Percentiles rank a stretch among this genome's conserved stretches.
Evolutionary conservation across 495 filamentous ascomycete genomes (phyloP).

Genomic region (Lophiotrema nucula): DNA sequence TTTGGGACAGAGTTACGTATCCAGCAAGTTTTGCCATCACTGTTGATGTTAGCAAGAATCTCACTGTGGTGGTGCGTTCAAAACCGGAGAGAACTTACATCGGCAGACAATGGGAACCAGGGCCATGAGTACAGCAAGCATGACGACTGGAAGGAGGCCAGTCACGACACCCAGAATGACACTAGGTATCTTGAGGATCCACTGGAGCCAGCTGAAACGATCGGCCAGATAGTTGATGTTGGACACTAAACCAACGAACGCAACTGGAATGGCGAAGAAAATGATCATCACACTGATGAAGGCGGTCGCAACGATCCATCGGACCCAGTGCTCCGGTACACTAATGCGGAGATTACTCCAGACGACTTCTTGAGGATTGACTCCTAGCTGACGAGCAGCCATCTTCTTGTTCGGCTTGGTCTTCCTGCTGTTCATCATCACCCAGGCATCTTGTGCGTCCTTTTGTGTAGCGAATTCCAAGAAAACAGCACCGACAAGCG

Average conservation of each 20-base stretch:
- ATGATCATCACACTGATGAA: slow-evolving; percentile 79
- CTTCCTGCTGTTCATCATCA: slow-evolving; percentile 84
- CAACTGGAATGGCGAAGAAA: slow-evolving; percentile 95
- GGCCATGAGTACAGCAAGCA: slow-evolving; percentile 84
- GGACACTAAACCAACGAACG: slow-evolving; percentile 79
- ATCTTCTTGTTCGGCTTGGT: slow-evolving; percentile 85
- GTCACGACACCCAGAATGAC: slow-evolving; percentile 78
- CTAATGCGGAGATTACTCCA: slow-evolving; percentile 79
- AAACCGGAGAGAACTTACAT: slow-evolving; percentile 46
- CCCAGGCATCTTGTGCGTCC: slow-evolving; percentile 82
- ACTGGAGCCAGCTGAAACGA: slow-evolving; percentile 63
- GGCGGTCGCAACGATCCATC: slow-evolving; percentile 63
- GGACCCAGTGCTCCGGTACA: slow-evolving; percentile 45
- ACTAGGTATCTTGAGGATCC: slow-evolving; percentile 69
- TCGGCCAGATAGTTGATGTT: slow-evolving; percentile 71
- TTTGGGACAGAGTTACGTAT: slow-evolving; percentile 68
- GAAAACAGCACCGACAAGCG: slow-evolving; percentile 74
- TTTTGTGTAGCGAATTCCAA: slow-evolving; percentile 80
- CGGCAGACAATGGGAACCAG: slow-evolving; percentile 85
- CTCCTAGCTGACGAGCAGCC: slow-evolving; percentile 67
- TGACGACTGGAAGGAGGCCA: slow-evolving; percentile 75
- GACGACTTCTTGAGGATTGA: slow-evolving; percentile 82
- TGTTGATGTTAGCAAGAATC: slow-evolving; percentile 36
- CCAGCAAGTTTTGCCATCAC: slow-evolving; percentile 77
- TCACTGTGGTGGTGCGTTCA: too few relatives aligned